A percentile compares a stretch with the other conserved stretches of the same genome.
phyloP scores from a whole-genome alignment of 2,329 filamentous ascomycete genomes.

The Clonostachys chloroleuca region DNA sequence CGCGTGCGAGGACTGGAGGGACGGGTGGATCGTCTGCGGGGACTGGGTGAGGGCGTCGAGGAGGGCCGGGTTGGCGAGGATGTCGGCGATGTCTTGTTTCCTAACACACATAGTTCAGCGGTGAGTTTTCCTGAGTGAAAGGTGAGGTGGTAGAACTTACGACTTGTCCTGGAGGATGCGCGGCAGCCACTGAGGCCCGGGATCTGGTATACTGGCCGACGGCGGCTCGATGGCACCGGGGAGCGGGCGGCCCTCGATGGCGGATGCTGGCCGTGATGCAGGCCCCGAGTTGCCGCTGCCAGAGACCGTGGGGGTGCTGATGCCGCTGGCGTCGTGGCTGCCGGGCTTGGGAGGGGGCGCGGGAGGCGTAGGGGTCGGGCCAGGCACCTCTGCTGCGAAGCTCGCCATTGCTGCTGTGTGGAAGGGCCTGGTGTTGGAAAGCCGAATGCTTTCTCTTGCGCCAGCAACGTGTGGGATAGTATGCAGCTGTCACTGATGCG shows the following conservation, averaged over 20 bases:
- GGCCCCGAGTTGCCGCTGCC: conserved; percentile 18
- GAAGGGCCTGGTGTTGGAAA: too few relatives aligned
- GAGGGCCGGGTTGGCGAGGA: conserved; percentile 60
- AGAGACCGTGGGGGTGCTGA: conserved; percentile 54
- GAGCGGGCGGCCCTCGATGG: conserved; percentile 35
- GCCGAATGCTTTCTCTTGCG: too few relatives aligned
- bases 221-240: conserved; percentile 7
- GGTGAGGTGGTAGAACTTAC: conserved; percentile 41
- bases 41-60: conserved; percentile 72
- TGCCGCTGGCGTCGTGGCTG: conserved; percentile 64
- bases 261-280: conserved; percentile 50
- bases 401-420: conserved; percentile 1
- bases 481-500: background rate
- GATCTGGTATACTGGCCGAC: conserved; percentile 43
- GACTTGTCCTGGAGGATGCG: conserved; percentile 74
- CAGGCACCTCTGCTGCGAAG: conserved; percentile 15
- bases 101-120: conserved; percentile 33
- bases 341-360: conserved; percentile 70
- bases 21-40: conserved; percentile 65
- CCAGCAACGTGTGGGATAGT: background rate
- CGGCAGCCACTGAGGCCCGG: conserved; percentile 75
- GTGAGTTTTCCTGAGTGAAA: conserved; percentile 9
- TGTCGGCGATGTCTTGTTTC: conserved; percentile 71
- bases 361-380: conserved; percentile 53
- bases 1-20: conserved; percentile 60